phyloP scores from a whole-genome alignment of 768 basidiomycete genomes.

The Antrodiella citrinella region DNA sequence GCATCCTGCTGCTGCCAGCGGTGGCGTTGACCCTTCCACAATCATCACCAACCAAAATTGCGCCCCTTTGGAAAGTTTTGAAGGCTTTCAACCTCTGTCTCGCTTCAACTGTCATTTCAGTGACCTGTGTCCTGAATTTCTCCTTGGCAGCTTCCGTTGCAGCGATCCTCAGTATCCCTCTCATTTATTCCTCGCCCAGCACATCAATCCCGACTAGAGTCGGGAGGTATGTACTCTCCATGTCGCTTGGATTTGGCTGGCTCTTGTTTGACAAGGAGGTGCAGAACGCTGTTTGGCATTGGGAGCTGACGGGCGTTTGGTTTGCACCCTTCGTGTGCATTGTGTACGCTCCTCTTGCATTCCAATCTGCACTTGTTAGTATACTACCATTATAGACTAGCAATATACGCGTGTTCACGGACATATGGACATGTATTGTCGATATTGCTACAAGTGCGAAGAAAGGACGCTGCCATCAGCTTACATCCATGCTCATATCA shows the following conservation, averaged over 20 bases:
- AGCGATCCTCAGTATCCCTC: slow-evolving; percentile 54
- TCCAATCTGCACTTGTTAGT: slow-evolving; percentile 61
- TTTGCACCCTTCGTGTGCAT: slow-evolving; percentile 75
- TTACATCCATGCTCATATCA: slow-evolving; percentile 27
- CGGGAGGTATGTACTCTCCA: slow-evolving; percentile 30
- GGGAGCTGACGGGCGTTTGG: slow-evolving; percentile 77
- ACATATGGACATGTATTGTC: no score
- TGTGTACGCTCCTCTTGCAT: slow-evolving; percentile 66
- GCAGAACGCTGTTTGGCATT: slow-evolving; percentile 55
- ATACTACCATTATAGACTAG: slow-evolving; percentile 26
- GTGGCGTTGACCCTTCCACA: slow-evolving; percentile 12
- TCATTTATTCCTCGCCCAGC: slow-evolving; percentile 37
- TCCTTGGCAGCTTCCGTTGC: slow-evolving; percentile 75
- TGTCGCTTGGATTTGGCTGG: slow-evolving; percentile 50
- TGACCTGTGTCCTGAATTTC: slow-evolving; percentile 87
- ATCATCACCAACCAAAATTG: slow-evolving; percentile 5
- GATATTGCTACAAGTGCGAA: background rate
- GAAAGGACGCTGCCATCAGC: slow-evolving; percentile 9
- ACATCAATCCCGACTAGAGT: slow-evolving; percentile 17
- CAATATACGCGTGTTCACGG: no score
- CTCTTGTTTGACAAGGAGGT: slow-evolving; percentile 41
- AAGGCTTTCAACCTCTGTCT: slow-evolving; percentile 75
- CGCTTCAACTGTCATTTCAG: slow-evolving; percentile 79
- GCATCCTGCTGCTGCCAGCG: slow-evolving; percentile 23
- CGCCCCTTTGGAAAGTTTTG: slow-evolving; percentile 42